These are phyloP conservation scores for Starmerella tilneyi DNA, from an alignment of 805 yeast species.

Conservation along the genomic window DNA sequence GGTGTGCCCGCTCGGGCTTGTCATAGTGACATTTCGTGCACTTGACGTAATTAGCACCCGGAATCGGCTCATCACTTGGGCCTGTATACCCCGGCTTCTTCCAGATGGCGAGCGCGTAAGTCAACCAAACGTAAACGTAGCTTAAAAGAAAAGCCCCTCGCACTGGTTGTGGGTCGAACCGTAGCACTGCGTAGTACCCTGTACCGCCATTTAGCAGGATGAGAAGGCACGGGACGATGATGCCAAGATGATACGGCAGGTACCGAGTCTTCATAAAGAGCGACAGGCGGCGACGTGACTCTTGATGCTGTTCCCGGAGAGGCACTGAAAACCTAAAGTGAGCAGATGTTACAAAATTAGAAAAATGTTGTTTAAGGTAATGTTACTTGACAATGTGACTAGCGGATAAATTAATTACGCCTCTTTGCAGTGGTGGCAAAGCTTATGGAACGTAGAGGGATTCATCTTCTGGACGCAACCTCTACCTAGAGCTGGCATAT, in stretches of 20 bases:
- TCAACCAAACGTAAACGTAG: conserved; percentile 53
- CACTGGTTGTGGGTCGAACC: conserved; percentile 11
- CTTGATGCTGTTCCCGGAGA: background rate
- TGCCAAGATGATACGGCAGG: conserved; percentile 22
- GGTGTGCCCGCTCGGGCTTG: conserved; percentile 39
- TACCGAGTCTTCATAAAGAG: conserved; percentile 12
- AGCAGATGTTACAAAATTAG: no score
- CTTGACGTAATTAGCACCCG: conserved; percentile 16
- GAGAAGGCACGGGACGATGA: conserved; percentile 18
- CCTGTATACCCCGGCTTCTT: conserved; percentile 48
- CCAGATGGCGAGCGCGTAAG: conserved; percentile 59
- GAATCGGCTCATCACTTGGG: conserved; percentile 1
- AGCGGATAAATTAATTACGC: no score
- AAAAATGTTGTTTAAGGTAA: no score
- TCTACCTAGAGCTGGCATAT: no score
- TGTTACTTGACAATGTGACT: no score
- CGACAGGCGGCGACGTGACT: background rate
- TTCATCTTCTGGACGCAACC: no score
- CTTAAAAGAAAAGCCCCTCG: conserved; percentile 14
- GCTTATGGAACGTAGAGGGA: no score
- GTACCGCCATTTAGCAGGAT: conserved; percentile 19
- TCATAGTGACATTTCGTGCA: conserved; percentile 23
- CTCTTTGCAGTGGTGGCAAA: no score
- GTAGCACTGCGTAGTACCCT: conserved; percentile 12
- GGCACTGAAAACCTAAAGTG: no score